Base-by-base conservation (phyloP, 306 rosid genomes). In the Corylus heterophylla region DNA sequence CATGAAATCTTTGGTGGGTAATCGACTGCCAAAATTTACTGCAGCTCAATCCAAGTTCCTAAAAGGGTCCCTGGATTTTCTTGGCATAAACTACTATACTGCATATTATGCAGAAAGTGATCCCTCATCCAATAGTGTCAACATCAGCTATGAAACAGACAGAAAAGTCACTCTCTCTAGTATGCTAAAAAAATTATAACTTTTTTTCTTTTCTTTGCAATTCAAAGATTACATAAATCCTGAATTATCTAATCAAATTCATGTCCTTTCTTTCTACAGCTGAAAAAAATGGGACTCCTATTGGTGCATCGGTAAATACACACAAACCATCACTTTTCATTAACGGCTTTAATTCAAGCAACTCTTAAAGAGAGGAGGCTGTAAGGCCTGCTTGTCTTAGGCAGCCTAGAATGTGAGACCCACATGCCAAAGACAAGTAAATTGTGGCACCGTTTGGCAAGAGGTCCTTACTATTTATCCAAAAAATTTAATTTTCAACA, bases 51-150 rank as follows among this genome's bases (percentile, higher is more conserved):
- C 86, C 4, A 62, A 63, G 59, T 50, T 31, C 0, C 18, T 90
- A 0, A 82, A 82, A 55, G 85, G 86, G 4, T 83, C 93, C 9
- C 16, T 45, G 12, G 96, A 92, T 85, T 92, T 90, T 84, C 80
- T 90, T 71, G 93, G 92, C 6, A 74, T 90, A 13, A 92, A 92
- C 81, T 90, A 92, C 76, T 90, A 88, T 77, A 85, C 87, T 29
- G 75, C 87, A 0, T 47, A 74, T 70, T 91, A 49, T 73, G 95
- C 79, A n/a, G 83, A 82, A 39, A 16, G 49, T 55, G 79, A 71
- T 80, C 59, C 84, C 47, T 74, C 66, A 2, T 25, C 74, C 4
- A 79, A 55, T 29, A 42, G 2, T 14, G 58, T 45, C 55, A 89
- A 89, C 82, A 71, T 11, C n/a, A 72, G 73, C 76, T 91, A 20